Evolutionary conservation across 1,284 basidiomycete genomes (phyloP), one percentile per base, ranked within the genome.

Genomic region (Ganoderma resinaceum): DNA sequence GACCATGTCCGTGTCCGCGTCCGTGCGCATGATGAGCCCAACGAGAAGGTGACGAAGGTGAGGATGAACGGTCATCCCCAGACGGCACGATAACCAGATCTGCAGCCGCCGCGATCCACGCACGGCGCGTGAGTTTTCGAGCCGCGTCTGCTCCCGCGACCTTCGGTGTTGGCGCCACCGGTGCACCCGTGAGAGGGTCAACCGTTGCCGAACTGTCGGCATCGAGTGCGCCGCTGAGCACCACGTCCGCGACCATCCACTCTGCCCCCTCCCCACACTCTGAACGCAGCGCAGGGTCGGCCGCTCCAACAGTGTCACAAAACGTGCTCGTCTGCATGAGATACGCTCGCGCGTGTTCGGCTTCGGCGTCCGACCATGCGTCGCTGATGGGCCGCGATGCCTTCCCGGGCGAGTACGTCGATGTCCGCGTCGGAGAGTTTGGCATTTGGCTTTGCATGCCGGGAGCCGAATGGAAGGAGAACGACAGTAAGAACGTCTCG

Each of bases 221-320:
- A 60, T 82, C 81, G n/a, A 83, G 77, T 2, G 76, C 76, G 4
- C 81, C 81, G 52, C 76, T 77, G 9, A 83, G 74, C 2, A 83
- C 68, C 33, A 82, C 68, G 62, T 83, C 82, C 1, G 79, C 78
- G 20, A 83, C 74, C 2, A 78, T 77, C 79, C 78, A 82, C 55
- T 80, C 78, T 23, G 11, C 23, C 11, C 23, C 23, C 11, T 49
- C 46, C 18, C 72, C 72, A 66, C 66, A 72, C 62, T 60, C 73
- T 72, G 31, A 81, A 76, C 76, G 62, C 58, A 29, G 58, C 11
- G 58, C 23, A 14, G 38, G 58, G 16, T 60, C 58, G 58, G 23
- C 26, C 23, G 46, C n/a, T 9, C 58, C 26, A 16, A 82, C 65
- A 2, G 74, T 52, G 29, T 78, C 77, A 8, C 73, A 74, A 43